A percentile compares a stretch with the other conserved stretches of the same genome.
Evolutionary conservation across 1,284 basidiomycete genomes (phyloP).

Genomic region (Cutaneotrichosporon spelunceum): DNA sequence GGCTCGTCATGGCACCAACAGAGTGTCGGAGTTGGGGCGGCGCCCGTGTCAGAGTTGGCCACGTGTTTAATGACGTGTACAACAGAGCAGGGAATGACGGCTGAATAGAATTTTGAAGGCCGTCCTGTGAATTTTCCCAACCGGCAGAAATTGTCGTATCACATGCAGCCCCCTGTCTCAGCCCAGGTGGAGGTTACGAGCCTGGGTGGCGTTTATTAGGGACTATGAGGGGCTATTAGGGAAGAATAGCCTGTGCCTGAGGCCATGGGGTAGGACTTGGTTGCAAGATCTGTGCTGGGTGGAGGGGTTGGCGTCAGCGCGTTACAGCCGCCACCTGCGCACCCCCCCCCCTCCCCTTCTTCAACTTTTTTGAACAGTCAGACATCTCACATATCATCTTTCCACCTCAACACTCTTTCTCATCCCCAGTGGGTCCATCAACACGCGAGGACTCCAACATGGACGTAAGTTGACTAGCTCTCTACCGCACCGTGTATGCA

Average conservation of each 20-base stretch:
- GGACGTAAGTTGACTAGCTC: conserved; percentile 22
- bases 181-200: background rate
- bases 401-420: conserved; percentile 12
- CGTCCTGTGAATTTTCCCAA: background rate
- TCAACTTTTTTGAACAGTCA: background rate
- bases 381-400: conserved; percentile 14
- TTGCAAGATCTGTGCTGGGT: background rate
- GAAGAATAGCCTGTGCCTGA: background rate
- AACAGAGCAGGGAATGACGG: background rate
- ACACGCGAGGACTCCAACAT: conserved; percentile 19
- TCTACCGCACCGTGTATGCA: background rate
- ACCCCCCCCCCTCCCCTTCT: background rate
- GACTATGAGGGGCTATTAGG: background rate
- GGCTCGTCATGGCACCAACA: background rate
- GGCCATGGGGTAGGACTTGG: background rate
- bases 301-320: background rate
- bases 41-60: background rate
- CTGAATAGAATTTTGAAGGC: background rate
- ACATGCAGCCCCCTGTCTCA: too few species aligned
- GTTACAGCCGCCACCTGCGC: too few species aligned
- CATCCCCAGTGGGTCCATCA: conserved; percentile 3
- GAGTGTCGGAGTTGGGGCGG: background rate
- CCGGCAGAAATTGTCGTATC: background rate
- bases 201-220: background rate
- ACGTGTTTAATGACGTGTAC: background rate